Conservation (phyloP, 352 stramenopile species). For the Globisporangium apiculatum region DNA sequence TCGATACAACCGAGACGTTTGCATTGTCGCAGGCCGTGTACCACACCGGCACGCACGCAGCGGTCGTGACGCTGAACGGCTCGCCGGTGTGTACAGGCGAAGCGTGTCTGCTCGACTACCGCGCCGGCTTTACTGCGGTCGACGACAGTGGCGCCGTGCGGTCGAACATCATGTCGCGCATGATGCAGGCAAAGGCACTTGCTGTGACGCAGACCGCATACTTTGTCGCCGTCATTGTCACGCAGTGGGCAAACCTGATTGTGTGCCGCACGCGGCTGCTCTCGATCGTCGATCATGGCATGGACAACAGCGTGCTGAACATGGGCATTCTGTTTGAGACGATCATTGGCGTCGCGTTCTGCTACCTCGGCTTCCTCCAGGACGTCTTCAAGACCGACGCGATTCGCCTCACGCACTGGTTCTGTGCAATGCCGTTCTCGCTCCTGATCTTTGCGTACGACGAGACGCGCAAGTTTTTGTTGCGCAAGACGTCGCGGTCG, state of each 20-base stretch:
- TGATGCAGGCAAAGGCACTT: conserved; percentile 66
- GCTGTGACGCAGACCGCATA: conserved; percentile 73
- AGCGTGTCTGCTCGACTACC: conserved; percentile 37
- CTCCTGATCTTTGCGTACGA: conserved; percentile 83
- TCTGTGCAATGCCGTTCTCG: conserved; percentile 77
- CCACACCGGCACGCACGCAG: conserved; percentile 10
- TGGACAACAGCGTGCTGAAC: conserved; percentile 85
- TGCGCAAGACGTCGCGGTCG: conserved; percentile 59
- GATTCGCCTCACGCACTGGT: conserved; percentile 79
- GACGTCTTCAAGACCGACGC: conserved; percentile 63
- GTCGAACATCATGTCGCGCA: conserved; percentile 74
- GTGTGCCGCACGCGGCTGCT: conserved; percentile 86
- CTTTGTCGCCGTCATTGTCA: conserved; percentile 71
- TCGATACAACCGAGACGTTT: conserved; percentile 18
- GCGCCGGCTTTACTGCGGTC: conserved; percentile 28
- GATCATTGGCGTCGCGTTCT: conserved; percentile 60
- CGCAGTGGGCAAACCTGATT: conserved; percentile 81
- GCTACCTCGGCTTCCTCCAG: conserved; percentile 68
- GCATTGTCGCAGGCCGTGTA: conserved; percentile 15
- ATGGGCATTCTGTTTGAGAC: conserved; percentile 87
- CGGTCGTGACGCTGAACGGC: conserved; percentile 12
- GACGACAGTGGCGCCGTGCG: conserved; percentile 17
- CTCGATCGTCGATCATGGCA: conserved; percentile 78
- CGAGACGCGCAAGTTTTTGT: conserved; percentile 82
- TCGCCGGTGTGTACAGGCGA: conserved; percentile 19